Evolutionary conservation across 2,329 filamentous ascomycete genomes (phyloP).

Genomic region (Alternaria brassicae): DNA sequence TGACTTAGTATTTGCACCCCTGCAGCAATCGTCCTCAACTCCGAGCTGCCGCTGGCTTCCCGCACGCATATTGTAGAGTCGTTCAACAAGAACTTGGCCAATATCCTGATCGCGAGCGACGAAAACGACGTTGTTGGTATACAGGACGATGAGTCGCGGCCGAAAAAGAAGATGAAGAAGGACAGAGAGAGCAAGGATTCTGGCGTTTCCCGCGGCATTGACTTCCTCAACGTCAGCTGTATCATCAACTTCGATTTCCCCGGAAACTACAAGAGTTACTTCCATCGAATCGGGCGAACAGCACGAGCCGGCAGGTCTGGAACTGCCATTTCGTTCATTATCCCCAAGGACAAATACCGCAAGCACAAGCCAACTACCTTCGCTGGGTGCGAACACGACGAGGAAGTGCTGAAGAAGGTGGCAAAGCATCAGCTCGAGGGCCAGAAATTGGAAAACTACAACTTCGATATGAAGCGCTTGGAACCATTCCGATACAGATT

Average conservation of each 20-base stretch:
- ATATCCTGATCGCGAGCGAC: slow-evolving; percentile 96
- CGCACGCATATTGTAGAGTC: slow-evolving; percentile 94
- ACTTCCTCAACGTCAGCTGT: slow-evolving; percentile 83
- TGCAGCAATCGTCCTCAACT: slow-evolving; percentile 94
- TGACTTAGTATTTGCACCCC: too few species aligned
- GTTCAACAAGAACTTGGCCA: slow-evolving; percentile 96
- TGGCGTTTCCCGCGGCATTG: slow-evolving; percentile 93
- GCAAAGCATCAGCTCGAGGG: slow-evolving; percentile 80
- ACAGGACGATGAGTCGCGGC: slow-evolving; percentile 51
- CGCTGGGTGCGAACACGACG: slow-evolving; percentile 78
- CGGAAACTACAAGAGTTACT: slow-evolving; percentile 86
- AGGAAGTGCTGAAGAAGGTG: slow-evolving; percentile 82
- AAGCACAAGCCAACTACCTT: slow-evolving; percentile 90
- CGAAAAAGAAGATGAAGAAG: slow-evolving; percentile 65
- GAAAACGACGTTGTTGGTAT: slow-evolving; percentile 83
- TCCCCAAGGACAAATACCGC: slow-evolving; percentile 80
- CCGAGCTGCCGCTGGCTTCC: slow-evolving; percentile 90
- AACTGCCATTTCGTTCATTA: slow-evolving; percentile 94
- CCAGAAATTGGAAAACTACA: slow-evolving; percentile 85
- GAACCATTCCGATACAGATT: slow-evolving; percentile 89
- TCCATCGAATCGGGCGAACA: slow-evolving; percentile 94
- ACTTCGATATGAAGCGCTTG: slow-evolving; percentile 92
- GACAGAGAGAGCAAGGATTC: slow-evolving; percentile 77
- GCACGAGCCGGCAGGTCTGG: slow-evolving; percentile 89
- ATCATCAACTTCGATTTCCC: slow-evolving; percentile 98